Conservation (phyloP, 441 rosid genomes). For the Raphanus hybrid region DNA sequence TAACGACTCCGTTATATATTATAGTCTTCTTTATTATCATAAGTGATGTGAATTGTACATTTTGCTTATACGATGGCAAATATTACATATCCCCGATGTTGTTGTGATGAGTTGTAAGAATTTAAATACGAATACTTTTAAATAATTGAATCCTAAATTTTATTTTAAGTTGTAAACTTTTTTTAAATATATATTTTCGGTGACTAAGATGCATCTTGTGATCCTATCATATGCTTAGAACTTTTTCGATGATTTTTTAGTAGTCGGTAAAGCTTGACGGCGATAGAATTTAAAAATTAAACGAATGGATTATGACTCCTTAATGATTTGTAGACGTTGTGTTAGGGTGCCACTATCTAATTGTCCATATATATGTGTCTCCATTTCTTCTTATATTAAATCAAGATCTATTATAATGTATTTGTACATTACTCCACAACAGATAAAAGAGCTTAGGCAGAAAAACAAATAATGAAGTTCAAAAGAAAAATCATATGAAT, state of each 20-base stretch:
- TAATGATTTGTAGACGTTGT: slow-evolving; percentile 38
- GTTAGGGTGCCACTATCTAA: slow-evolving; percentile 17
- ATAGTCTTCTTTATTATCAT: slow-evolving; percentile 13
- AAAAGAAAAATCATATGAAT: slow-evolving; percentile 12
- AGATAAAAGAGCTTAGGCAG: not conserved
- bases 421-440: slow-evolving; percentile 3
- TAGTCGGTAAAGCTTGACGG: slow-evolving; percentile 29
- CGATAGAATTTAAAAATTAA: slow-evolving; percentile 14
- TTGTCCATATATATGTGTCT: slow-evolving; percentile 25
- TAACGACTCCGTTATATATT: slow-evolving; percentile 21
- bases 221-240: slow-evolving; percentile 23
- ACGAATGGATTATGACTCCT: slow-evolving; percentile 27
- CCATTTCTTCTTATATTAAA: slow-evolving; percentile 12
- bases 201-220: slow-evolving; percentile 29
- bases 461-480: not conserved
- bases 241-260: slow-evolving; percentile 27
- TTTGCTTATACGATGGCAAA: slow-evolving; percentile 42
- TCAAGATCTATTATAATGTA: not conserved
- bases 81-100: slow-evolving; percentile 31
- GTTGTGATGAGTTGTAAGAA: slow-evolving; percentile 27
- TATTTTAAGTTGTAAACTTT: not conserved
- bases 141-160: slow-evolving; percentile 10
- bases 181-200: not conserved
- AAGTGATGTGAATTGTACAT: slow-evolving; percentile 33
- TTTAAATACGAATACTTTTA: slow-evolving; percentile 22